phyloP scores from a whole-genome alignment of 805 yeast species.

The Brettanomyces naardenensis region DNA sequence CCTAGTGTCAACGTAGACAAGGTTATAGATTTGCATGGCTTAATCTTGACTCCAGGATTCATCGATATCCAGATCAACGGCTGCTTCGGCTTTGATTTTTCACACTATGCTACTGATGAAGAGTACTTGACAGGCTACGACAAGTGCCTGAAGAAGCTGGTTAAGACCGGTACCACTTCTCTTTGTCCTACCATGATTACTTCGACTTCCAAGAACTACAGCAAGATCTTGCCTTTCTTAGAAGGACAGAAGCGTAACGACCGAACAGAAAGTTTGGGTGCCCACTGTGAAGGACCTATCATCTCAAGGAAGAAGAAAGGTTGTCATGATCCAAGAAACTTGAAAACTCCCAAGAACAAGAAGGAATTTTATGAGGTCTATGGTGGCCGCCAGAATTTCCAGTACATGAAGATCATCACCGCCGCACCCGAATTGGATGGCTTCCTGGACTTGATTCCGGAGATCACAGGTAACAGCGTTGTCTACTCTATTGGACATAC shows the following conservation, averaged over 20 bases:
- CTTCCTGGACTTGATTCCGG: conserved; percentile 32
- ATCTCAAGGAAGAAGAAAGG: conserved; percentile 41
- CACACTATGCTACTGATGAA: conserved; percentile 28
- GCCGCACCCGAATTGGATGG: conserved; percentile 47
- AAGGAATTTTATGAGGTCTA: conserved; percentile 30
- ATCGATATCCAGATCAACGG: conserved; percentile 54
- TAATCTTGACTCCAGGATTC: conserved; percentile 45
- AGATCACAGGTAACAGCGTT: conserved; percentile 22
- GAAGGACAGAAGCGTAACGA: conserved; percentile 24
- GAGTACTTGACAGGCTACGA: conserved; percentile 30
- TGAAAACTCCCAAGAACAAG: conserved; percentile 27
- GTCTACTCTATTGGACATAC: conserved; percentile 44
- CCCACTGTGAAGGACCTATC: conserved; percentile 57
- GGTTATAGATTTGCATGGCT: conserved; percentile 38
- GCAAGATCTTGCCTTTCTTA: conserved; percentile 37
- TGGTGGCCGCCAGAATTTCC: conserved; percentile 29
- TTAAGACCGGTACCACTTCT: conserved; percentile 46
- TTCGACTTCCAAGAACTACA: conserved; percentile 40
- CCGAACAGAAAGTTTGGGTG: conserved; percentile 42
- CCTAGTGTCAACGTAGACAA: conserved; percentile 5
- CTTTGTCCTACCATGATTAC: conserved; percentile 52
- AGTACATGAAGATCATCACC: conserved; percentile 31
- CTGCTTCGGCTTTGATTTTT: conserved; percentile 47
- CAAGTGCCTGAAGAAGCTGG: conserved; percentile 37
- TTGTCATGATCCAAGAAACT: conserved; percentile 41